Conservation (phyloP, 1,284 basidiomycete species). For the Ceratorhiza oryzae-sativae region DNA sequence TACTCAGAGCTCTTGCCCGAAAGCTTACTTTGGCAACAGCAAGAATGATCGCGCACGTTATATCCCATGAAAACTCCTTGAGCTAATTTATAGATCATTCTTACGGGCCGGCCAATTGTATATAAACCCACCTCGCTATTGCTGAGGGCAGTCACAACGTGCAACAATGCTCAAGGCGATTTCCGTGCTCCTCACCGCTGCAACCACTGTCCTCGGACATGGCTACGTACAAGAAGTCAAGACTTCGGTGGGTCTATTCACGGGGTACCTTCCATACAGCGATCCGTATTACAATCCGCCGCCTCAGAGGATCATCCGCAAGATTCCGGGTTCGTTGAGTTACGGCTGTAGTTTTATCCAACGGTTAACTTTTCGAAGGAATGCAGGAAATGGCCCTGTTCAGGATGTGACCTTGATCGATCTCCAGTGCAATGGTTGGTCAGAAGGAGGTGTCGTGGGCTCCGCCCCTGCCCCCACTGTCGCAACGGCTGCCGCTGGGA, state of each 20-base stretch:
- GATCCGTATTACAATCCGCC: constrained; percentile 48
- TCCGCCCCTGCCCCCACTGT: constrained; percentile 57
- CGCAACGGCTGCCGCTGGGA: constrained; percentile 58
- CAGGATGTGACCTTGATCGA: constrained; percentile 26
- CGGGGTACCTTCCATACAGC: constrained; percentile 41
- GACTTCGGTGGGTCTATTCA: constrained; percentile 35
- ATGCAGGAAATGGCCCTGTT: constrained; percentile 28
- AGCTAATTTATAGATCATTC: background rate
- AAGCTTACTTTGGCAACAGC: background rate
- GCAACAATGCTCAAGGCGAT: constrained; percentile 21
- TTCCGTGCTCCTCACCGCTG: constrained; percentile 34
- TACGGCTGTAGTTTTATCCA: background rate
- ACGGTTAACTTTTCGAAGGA: background rate
- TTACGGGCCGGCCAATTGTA: background rate
- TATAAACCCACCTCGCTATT: background rate
- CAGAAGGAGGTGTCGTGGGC: constrained; percentile 52
- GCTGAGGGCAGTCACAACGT: background rate
- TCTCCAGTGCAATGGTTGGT: constrained; percentile 45
- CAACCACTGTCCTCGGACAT: constrained; percentile 39
- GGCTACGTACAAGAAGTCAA: constrained; percentile 40
- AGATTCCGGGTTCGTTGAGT: constrained; percentile 48
- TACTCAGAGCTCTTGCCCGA: background rate
- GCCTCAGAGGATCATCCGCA: constrained; percentile 58
- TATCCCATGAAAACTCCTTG: background rate
- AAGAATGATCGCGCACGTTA: background rate